Conservation (phyloP, 164 flowering plant species). For the Platanus orientalis region DNA sequence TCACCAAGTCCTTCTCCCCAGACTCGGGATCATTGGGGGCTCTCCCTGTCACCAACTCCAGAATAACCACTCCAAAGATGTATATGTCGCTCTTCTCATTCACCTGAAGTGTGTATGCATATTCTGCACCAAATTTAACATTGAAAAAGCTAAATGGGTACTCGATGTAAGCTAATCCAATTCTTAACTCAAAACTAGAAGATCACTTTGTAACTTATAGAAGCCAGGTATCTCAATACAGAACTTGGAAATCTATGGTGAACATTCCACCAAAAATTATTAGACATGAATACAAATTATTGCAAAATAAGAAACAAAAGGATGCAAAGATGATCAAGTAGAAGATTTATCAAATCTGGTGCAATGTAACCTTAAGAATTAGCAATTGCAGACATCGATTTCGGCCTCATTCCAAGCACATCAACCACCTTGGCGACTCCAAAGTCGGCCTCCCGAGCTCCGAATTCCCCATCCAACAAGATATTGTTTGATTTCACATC, state of each 20-base stretch:
- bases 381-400: conserved; percentile 70
- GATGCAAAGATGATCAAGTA: too few relatives aligned
- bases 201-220: too few relatives aligned
- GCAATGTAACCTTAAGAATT: conserved; percentile 87
- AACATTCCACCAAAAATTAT: too few relatives aligned
- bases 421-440: conserved; percentile 75
- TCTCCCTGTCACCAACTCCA: conserved; percentile 47
- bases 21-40: conserved; percentile 32
- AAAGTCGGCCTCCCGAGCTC: conserved; percentile 70
- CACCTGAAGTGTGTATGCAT: conserved; percentile 44
- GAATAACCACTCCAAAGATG: conserved; percentile 48
- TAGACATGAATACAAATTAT: too few relatives aligned
- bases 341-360: conserved; percentile 43
- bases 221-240: too few relatives aligned
- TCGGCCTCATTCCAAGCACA: conserved; percentile 33
- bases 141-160: too few relatives aligned
- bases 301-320: too few relatives aligned
- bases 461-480: conserved; percentile 55
- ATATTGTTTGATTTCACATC: conserved; percentile 75
- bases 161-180: too few relatives aligned
- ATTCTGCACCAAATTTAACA: conserved; percentile 28
- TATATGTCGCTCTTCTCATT: conserved; percentile 54
- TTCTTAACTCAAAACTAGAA: too few relatives aligned
- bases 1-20: conserved; percentile 49
- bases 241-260: too few relatives aligned